Percentiles rank a stretch among this genome's conserved stretches.
Conservation (phyloP, 1,284 basidiomycete genomes). For the Malassezia sp. region DNA sequence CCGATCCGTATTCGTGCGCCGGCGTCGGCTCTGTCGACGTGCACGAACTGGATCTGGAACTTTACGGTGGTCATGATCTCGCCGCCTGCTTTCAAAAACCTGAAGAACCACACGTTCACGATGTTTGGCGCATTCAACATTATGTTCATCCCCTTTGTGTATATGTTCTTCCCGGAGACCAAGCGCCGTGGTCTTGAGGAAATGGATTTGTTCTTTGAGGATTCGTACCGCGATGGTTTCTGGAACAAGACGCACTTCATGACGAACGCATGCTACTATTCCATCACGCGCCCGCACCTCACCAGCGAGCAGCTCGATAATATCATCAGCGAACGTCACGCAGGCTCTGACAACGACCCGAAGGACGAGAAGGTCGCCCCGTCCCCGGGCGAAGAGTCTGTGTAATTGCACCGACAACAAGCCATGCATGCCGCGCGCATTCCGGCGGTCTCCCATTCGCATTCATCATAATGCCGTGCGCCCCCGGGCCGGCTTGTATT, state of each 20-base stretch:
- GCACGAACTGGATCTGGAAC: slow-evolving; percentile 44
- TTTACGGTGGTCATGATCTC: slow-evolving; percentile 55
- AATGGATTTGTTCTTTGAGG: slow-evolving; percentile 31
- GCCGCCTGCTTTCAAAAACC: slow-evolving; percentile 57
- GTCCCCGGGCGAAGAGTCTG: no score
- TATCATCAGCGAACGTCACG: slow-evolving; percentile 15
- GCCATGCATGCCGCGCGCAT: no score
- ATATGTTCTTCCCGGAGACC: slow-evolving; percentile 44
- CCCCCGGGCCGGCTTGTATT: no score
- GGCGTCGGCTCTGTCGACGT: slow-evolving; percentile 45
- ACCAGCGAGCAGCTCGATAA: slow-evolving; percentile 27
- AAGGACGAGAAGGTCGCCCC: no score
- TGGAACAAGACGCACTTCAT: slow-evolving; percentile 23
- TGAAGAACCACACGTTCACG: slow-evolving; percentile 51
- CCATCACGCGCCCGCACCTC: slow-evolving; percentile 21
- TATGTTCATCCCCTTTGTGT: slow-evolving; percentile 41
- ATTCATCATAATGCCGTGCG: no score
- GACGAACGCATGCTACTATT: slow-evolving; percentile 27
- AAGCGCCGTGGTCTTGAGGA: slow-evolving; percentile 42
- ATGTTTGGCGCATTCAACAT: slow-evolving; percentile 43
- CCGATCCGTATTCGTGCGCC: slow-evolving; percentile 46
- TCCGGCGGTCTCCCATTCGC: no score
- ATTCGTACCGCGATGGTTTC: slow-evolving; percentile 23
- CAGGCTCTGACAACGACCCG: neutral
- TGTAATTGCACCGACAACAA: no score